Percentiles rank a stretch among this genome's conserved stretches.
Conservation (phyloP, 139 green algal species). For the Coelastrella sp. region DNA sequence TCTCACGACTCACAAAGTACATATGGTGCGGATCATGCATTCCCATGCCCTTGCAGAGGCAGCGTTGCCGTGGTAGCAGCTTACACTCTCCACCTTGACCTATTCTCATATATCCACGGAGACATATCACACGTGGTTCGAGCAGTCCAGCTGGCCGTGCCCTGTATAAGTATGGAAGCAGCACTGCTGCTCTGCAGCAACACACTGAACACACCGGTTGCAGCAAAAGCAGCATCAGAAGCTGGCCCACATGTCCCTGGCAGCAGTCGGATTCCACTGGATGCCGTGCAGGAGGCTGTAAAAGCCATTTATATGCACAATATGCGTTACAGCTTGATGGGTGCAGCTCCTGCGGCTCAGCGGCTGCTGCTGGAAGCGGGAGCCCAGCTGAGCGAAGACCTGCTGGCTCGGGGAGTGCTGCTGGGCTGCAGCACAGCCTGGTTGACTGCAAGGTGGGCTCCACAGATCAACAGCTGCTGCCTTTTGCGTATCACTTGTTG, state of each 20-base stretch:
- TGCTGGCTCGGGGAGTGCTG: conserved; percentile 39
- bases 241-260: background rate
- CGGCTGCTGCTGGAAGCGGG: conserved; percentile 20
- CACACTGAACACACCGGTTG: background rate
- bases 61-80: conserved; percentile 23
- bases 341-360: background rate
- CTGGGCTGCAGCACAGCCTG: conserved; percentile 18
- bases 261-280: background rate
- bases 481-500: too few species aligned
- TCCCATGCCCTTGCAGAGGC: conserved; percentile 7
- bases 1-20: too few species aligned
- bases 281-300: background rate
- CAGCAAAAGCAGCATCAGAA: conserved; percentile 1
- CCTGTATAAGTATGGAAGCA: conserved; percentile 5
- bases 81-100: conserved; percentile 29
- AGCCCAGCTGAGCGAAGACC: conserved; percentile 41
- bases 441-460: background rate
- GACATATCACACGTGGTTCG: background rate
- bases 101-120: conserved; percentile 5
- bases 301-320: background rate
- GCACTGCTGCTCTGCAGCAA: conserved; percentile 18
- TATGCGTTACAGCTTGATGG: conserved; percentile 20
- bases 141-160: background rate
- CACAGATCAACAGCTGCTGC: too few species aligned
- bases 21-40: too few species aligned